These are phyloP conservation scores for Populus nigra DNA, from an alignment of 345 rosid genomes.

Conservation along the genomic window DNA sequence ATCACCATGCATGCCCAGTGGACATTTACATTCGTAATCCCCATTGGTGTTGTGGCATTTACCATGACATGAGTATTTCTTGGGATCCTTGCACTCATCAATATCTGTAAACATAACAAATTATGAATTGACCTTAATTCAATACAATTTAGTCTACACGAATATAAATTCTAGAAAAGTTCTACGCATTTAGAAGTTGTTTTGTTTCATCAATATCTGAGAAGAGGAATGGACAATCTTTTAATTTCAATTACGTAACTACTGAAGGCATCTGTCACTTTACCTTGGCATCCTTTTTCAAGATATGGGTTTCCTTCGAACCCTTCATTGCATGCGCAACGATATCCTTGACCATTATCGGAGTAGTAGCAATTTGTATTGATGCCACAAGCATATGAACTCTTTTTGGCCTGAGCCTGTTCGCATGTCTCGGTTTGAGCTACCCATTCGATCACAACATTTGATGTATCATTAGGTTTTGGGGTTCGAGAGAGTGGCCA, in stretches of 20 bases:
- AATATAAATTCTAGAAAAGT: too few species aligned
- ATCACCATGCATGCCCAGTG: conserved; percentile 20
- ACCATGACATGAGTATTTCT: conserved; percentile 5
- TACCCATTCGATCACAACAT: conserved; percentile 19
- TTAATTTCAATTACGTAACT: too few species aligned
- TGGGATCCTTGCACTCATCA: conserved; percentile 9
- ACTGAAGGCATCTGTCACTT: background rate
- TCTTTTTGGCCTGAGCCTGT: background rate
- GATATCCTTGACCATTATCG: background rate
- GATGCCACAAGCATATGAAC: conserved; percentile 2
- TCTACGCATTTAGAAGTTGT: too few species aligned
- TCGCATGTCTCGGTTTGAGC: background rate
- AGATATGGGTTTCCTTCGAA: conserved; percentile 25
- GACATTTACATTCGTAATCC: conserved; percentile 13
- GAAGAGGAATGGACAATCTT: background rate
- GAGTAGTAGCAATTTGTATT: conserved; percentile 6
- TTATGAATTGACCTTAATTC: background rate
- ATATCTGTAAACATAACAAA: background rate
- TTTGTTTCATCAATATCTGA: too few species aligned
- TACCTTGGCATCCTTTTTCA: conserved; percentile 17
- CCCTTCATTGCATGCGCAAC: conserved; percentile 15
- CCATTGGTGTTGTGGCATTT: conserved; percentile 9
- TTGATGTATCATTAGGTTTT: background rate
- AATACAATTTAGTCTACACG: too few species aligned
- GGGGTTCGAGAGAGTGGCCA: background rate